A percentile compares a stretch with the other conserved stretches of the same genome.
These are phyloP conservation scores for Juncus effusus DNA, from an alignment of 176 grass and related monocot genomes.

Conservation along the genomic window DNA sequence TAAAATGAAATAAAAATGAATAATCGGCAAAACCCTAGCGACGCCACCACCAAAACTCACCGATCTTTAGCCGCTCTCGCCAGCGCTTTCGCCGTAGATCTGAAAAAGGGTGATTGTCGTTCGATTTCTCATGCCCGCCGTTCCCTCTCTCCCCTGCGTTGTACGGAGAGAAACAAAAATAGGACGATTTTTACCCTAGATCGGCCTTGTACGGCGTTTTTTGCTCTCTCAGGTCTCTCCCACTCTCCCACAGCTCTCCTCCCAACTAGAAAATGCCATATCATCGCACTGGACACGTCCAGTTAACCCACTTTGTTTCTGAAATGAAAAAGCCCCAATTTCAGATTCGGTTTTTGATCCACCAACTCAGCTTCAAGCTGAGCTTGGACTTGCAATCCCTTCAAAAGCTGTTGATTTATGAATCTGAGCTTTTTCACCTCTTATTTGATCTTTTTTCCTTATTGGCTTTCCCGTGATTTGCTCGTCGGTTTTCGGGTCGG, in stretches of 20 bases:
- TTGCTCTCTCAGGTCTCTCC: not conserved
- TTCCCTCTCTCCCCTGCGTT: no score
- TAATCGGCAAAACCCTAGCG: no score
- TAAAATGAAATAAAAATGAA: no score
- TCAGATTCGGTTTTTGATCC: constrained; percentile 68
- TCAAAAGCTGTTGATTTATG: constrained; percentile 73
- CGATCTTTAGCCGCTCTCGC: no score
- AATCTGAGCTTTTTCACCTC: constrained; percentile 59
- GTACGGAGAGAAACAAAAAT: no score
- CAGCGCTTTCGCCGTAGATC: no score
- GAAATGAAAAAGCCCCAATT: constrained; percentile 37
- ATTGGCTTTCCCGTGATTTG: constrained; percentile 43
- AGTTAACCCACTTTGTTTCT: constrained; percentile 32
- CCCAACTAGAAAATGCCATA: constrained; percentile 20
- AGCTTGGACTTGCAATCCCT: constrained; percentile 50
- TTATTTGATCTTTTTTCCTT: constrained; percentile 90
- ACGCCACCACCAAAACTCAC: no score
- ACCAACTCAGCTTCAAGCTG: constrained; percentile 63
- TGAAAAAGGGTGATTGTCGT: no score
- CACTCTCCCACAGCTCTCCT: constrained; percentile 28
- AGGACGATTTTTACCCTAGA: no score
- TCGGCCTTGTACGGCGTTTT: no score
- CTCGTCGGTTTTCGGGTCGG: constrained; percentile 24
- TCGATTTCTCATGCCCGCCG: no score
- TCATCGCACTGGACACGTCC: constrained; percentile 29